Percentiles rank a stretch among this genome's conserved stretches.
Evolutionary conservation across 139 green algal genomes (phyloP).

Genomic region (Nannochloris sp.): DNA sequence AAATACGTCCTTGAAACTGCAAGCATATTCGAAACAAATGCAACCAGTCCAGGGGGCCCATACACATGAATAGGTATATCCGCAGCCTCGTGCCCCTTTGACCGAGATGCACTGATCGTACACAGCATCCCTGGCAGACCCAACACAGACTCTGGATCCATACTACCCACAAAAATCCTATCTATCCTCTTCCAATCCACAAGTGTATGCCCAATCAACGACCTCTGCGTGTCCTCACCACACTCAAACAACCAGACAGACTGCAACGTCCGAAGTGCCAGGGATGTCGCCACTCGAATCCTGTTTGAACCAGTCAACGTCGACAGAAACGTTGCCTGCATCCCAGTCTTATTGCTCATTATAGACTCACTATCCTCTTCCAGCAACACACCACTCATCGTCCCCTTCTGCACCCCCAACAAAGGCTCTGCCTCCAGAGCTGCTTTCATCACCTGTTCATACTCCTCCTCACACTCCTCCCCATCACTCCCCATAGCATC

Average conservation of each 20-base stretch:
- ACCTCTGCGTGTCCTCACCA: slow-evolving; percentile 71
- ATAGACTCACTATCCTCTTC: slow-evolving; percentile 13
- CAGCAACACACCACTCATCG: slow-evolving; percentile 7
- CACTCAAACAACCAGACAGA: slow-evolving; percentile 71
- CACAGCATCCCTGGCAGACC: slow-evolving; percentile 64
- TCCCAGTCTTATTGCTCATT: slow-evolving; percentile 21
- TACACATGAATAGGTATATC: slow-evolving; percentile 77
- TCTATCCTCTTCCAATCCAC: slow-evolving; percentile 53
- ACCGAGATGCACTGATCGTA: slow-evolving; percentile 44
- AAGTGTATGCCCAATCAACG: slow-evolving; percentile 36
- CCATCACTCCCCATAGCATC: slow-evolving; percentile 8
- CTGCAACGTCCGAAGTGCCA: slow-evolving; percentile 41
- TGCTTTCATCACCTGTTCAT: not conserved
- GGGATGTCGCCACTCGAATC: slow-evolving; percentile 11
- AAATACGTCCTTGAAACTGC: slow-evolving; percentile 62
- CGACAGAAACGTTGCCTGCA: slow-evolving; percentile 30
- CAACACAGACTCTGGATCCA: slow-evolving; percentile 41
- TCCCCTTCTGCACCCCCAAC: slow-evolving; percentile 12
- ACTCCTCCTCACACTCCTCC: not conserved
- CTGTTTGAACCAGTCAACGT: slow-evolving; percentile 7
- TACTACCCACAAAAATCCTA: slow-evolving; percentile 64
- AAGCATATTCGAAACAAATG: slow-evolving; percentile 53
- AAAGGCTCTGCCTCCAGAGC: slow-evolving; percentile 9
- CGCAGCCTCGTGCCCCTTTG: slow-evolving; percentile 48
- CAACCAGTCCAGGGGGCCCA: slow-evolving; percentile 54